These are phyloP conservation scores for Saccharomycopsis sp. DNA, from an alignment of 805 yeast genomes.

Conservation along the genomic window DNA sequence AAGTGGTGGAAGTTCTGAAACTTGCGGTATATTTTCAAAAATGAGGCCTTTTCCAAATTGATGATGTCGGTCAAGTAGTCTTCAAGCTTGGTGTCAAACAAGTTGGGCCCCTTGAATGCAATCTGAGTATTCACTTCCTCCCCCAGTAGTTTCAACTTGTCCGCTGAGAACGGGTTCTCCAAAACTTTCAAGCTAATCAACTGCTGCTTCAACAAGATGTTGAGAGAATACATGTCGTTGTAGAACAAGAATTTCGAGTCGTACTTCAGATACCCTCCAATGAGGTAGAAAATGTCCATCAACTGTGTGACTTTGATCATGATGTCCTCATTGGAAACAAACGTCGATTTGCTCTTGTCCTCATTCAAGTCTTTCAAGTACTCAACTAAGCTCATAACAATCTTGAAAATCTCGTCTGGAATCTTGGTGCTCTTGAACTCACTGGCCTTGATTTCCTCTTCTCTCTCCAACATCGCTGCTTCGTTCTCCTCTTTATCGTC, in stretches of 20 bases:
- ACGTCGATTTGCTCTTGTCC: not conserved
- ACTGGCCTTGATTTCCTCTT: not conserved
- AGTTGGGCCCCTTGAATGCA: constrained; percentile 2
- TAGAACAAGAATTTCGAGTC: constrained; percentile 20
- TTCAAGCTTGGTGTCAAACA: constrained; percentile 17
- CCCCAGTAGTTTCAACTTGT: not conserved
- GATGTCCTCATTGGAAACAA: constrained; percentile 6
- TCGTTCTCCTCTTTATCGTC: not conserved
- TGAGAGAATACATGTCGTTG: constrained; percentile 19
- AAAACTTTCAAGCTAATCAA: constrained; percentile 3
- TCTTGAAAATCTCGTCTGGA: constrained; percentile 15
- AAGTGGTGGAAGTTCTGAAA: constrained; percentile 17
- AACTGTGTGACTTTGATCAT: constrained; percentile 10
- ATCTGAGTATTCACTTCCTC: not conserved
- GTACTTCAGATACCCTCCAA: constrained; percentile 20
- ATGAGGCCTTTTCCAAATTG: constrained; percentile 16
- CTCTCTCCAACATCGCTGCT: not conserved
- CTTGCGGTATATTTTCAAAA: constrained; percentile 19
- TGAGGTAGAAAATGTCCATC: constrained; percentile 16
- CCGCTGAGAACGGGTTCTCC: not conserved
- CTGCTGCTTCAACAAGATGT: constrained; percentile 10
- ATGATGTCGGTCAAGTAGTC: constrained; percentile 18
- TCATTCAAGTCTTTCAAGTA: constrained; percentile 5
- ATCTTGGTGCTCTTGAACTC: constrained; percentile 14
- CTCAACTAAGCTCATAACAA: constrained; percentile 6